Evolutionary conservation across 495 filamentous ascomycete species (phyloP).

Genomic region (Hypoxylon subgilvum): DNA sequence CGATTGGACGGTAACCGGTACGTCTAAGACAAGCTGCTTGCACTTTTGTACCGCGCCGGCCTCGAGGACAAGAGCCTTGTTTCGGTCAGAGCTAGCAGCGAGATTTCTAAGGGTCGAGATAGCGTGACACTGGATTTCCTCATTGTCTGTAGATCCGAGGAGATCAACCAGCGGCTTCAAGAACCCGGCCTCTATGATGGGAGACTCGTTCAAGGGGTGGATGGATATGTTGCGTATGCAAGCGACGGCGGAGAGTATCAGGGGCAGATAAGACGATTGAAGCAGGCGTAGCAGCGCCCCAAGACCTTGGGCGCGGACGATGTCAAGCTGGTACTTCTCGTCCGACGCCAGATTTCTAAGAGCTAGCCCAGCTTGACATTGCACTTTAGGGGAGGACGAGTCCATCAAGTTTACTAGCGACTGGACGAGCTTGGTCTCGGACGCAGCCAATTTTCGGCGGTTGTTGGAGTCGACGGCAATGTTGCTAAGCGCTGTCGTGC

Average conservation of each 20-base stretch:
- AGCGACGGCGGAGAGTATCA: slow-evolving; percentile 95
- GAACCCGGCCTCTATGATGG: slow-evolving; percentile 97
- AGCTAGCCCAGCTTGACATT: slow-evolving; percentile 94
- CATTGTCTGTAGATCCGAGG: slow-evolving; percentile 92
- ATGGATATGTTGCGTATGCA: slow-evolving; percentile 99
- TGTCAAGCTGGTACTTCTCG: slow-evolving; percentile 98
- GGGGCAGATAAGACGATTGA: slow-evolving; percentile 90
- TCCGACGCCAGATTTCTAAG: slow-evolving; percentile 95
- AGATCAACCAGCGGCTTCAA: slow-evolving; percentile 91
- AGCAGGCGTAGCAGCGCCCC: slow-evolving; percentile 83
- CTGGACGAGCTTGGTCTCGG: slow-evolving; percentile 86
- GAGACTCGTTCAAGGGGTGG: slow-evolving; percentile 98
- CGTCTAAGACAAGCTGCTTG: slow-evolving; percentile 92
- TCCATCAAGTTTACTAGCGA: slow-evolving; percentile 96
- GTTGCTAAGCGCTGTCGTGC: slow-evolving; percentile 96
- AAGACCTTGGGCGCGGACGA: slow-evolving; percentile 86
- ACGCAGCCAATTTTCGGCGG: slow-evolving; percentile 85
- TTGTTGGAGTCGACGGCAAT: slow-evolving; percentile 95
- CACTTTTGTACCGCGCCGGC: slow-evolving; percentile 98
- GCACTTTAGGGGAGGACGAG: slow-evolving; percentile 94
- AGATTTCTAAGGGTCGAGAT: slow-evolving; percentile 96
- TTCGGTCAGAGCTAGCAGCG: slow-evolving; percentile 93
- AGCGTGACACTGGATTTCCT: slow-evolving; percentile 98
- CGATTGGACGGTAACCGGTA: slow-evolving; percentile 92
- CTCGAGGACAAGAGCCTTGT: slow-evolving; percentile 94